phyloP scores from a whole-genome alignment of 768 basidiomycete genomes.

The Mrakia frigida region DNA sequence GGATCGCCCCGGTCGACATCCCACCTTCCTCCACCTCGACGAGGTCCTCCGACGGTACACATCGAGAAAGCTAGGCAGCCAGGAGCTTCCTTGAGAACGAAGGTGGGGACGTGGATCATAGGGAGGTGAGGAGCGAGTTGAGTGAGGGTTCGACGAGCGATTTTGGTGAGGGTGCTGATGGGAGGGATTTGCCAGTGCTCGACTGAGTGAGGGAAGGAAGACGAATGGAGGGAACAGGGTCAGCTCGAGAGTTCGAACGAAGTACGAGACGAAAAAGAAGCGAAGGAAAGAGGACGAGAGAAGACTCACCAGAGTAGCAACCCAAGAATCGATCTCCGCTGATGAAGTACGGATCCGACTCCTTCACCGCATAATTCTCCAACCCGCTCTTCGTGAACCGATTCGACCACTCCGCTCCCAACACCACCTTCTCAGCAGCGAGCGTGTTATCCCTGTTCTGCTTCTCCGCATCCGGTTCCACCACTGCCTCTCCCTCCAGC shows the following conservation, averaged over 20 bases:
- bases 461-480: not conserved
- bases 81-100: constrained; percentile 42
- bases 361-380: not conserved
- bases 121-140: constrained; percentile 45
- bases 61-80: constrained; percentile 46
- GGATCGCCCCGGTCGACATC: not conserved
- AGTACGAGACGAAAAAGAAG: not conserved
- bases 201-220: not conserved
- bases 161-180: constrained; percentile 38
- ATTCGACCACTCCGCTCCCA: constrained; percentile 5
- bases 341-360: constrained; percentile 25
- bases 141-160: constrained; percentile 44
- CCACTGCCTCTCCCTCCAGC: not conserved
- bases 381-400: not conserved
- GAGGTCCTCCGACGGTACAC: constrained; percentile 43
- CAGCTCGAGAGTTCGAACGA: too few species aligned
- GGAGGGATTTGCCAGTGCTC: constrained; percentile 31
- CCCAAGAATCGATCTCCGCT: constrained; percentile 13
- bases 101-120: constrained; percentile 46
- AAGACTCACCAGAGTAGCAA: constrained; percentile 24
- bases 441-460: not conserved
- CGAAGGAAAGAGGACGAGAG: not conserved
- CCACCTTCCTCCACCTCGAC: constrained; percentile 22
- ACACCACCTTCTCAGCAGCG: not conserved
- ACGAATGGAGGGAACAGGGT: not conserved